phyloP scores from a whole-genome alignment of 768 basidiomycete species.

The Strobilomyces echinocephalus region DNA sequence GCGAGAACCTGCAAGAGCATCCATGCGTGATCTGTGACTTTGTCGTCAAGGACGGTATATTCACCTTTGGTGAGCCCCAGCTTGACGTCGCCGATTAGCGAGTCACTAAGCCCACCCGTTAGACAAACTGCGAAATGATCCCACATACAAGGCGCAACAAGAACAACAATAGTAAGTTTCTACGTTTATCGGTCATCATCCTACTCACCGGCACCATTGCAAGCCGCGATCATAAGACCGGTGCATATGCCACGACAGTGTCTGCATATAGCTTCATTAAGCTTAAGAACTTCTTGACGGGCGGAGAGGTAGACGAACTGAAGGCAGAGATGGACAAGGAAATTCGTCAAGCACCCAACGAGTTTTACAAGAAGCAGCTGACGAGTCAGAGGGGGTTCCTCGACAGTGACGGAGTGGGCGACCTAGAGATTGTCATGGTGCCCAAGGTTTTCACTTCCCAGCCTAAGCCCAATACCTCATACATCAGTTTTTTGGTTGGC shows the following conservation, averaged over 20 bases:
- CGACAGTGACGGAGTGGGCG: slow-evolving; percentile 1
- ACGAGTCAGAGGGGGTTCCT: slow-evolving; percentile 10
- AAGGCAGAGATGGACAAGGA: slow-evolving; percentile 9
- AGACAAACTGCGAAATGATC: slow-evolving; percentile 13
- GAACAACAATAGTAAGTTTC: slow-evolving; percentile 14
- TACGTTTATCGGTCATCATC: not conserved
- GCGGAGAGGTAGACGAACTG: slow-evolving; percentile 9
- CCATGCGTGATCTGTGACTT: slow-evolving; percentile 10
- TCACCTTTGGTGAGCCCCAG: slow-evolving; percentile 11
- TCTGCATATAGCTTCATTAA: slow-evolving; percentile 19
- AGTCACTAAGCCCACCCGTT: not conserved
- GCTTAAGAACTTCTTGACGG: slow-evolving; percentile 10
- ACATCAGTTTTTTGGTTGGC: slow-evolving; percentile 8
- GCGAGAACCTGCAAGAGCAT: slow-evolving; percentile 20
- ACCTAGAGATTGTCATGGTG: slow-evolving; percentile 18
- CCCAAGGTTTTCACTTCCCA: slow-evolving; percentile 9
- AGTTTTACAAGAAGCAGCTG: slow-evolving; percentile 12
- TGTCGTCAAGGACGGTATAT: slow-evolving; percentile 9
- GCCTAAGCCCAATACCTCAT: slow-evolving; percentile 8
- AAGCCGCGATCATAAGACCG: slow-evolving; percentile 12
- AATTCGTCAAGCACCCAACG: slow-evolving; percentile 1
- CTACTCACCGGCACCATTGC: not conserved
- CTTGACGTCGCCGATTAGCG: not conserved
- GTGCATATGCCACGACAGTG: slow-evolving; percentile 13
- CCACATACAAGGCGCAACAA: slow-evolving; percentile 7